These are phyloP conservation scores for Chalaropsis ovoidea DNA, from an alignment of 2,329 filamentous ascomycete genomes.

Conservation along the genomic window DNA sequence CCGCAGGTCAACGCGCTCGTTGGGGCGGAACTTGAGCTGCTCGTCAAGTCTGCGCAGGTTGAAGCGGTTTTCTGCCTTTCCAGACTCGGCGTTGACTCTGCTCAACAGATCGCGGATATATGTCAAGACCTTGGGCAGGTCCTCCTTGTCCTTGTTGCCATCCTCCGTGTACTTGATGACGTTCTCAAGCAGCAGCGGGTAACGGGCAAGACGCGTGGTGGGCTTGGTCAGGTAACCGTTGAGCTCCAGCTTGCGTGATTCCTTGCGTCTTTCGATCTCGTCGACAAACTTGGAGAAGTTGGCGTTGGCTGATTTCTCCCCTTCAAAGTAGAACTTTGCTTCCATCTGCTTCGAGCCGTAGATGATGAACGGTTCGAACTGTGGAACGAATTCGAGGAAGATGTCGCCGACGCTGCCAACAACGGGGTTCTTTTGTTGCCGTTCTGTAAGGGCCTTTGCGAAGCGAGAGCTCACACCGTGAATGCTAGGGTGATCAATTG, in stretches of 20 bases:
- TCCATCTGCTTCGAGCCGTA: constrained; percentile 95
- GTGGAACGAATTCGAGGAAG: constrained; percentile 81
- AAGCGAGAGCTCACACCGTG: constrained; percentile 83
- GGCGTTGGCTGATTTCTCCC: constrained; percentile 78
- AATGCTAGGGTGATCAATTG: constrained; percentile 70
- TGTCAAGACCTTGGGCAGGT: constrained; percentile 79
- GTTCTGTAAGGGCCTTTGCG: constrained; percentile 74
- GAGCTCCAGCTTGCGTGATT: constrained; percentile 89
- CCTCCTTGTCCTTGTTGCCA: constrained; percentile 70
- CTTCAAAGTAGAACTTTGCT: constrained; percentile 96
- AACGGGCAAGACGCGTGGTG: constrained; percentile 86
- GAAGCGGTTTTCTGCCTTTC: constrained; percentile 95
- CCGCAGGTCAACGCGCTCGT: constrained; percentile 86
- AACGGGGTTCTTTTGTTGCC: constrained; percentile 83
- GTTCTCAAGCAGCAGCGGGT: constrained; percentile 82
- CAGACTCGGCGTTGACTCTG: constrained; percentile 86
- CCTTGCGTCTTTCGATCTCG: constrained; percentile 89
- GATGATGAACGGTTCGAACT: constrained; percentile 90
- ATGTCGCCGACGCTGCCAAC: constrained; percentile 88
- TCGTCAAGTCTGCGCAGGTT: constrained; percentile 87
- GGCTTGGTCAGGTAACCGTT: constrained; percentile 98
- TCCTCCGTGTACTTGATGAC: constrained; percentile 85
- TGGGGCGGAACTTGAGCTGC: constrained; percentile 79
- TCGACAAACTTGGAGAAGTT: constrained; percentile 87
- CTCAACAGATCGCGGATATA: constrained; percentile 80